Base-by-base conservation (phyloP, 2,329 filamentous ascomycete species). In the Fusarium sp. region DNA sequence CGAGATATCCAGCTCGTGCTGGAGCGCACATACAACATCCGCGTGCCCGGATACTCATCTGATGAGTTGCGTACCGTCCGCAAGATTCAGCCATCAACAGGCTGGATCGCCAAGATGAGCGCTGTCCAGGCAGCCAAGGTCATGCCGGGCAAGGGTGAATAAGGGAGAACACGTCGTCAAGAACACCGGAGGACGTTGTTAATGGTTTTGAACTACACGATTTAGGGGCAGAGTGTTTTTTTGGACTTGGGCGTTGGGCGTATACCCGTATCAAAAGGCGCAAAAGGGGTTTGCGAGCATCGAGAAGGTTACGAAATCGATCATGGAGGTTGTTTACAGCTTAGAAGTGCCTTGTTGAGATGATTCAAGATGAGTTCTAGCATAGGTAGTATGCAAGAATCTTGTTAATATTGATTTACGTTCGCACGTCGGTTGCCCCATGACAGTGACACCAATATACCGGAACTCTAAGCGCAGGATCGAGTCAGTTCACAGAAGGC, bases 91-190 rank as follows among this genome's bases (percentile, higher is more conserved):
- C 96, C 96, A 2, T 92, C 94, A 22, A 87, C 93, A 18, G 93
- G 91, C 24, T 99, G 96, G 95, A 96, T 96, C 71, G 93, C 93
- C 76, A 99, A 99, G 88, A 97, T 99, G 93, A 96, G 95, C 79
- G 96, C 96, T 27, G 93, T 99, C 18, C 95, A 98, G 84, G 96
- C 95, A 2, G 94, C 95, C 56, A 98, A 98, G 86, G 95, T 92
- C 54, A 92, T 89, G 83, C 87, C 90, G 6, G 88, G 89, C 27
- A 90, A 89, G 81, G 86, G 87, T 58, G 88, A 90, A 78, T 85
- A 85, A 76, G 29, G 13, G 18, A 24, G 14, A 6, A 22, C 3
- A 42, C 16, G 6, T 5, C 3, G n/a, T 24, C 16, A 7, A 38
- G 27, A 64, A 16, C 8, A 22, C 27, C n/a, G 47, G 14, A 24